Evolutionary conservation across 2,329 filamentous ascomycete species (phyloP).

Genomic region (Diplocarpon rosae): DNA sequence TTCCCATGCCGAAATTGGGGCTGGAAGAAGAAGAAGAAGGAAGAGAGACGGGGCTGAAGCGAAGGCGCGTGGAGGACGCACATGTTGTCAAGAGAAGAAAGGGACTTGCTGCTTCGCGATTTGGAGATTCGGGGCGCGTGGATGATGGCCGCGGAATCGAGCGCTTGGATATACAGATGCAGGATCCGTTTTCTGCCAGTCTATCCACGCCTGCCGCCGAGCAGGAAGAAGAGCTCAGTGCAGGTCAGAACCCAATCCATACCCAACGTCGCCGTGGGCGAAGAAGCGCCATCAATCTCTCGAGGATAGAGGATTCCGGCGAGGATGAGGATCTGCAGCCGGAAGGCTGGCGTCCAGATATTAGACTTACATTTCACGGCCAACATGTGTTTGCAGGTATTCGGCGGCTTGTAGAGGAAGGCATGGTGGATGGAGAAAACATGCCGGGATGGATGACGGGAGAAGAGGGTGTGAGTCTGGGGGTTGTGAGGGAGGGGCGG

Average conservation of each 20-base stretch:
- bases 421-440: slow-evolving; percentile 60
- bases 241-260: slow-evolving; percentile 12
- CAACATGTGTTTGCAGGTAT: slow-evolving; percentile 73
- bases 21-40: slow-evolving; percentile 29
- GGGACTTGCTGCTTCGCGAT: slow-evolving; percentile 54
- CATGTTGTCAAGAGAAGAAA: slow-evolving; percentile 44
- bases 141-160: slow-evolving; percentile 52
- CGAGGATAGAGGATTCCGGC: slow-evolving; percentile 7
- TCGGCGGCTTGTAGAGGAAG: slow-evolving; percentile 64
- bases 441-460: slow-evolving; percentile 92
- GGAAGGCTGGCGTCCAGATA: slow-evolving; percentile 42
- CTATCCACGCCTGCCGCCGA: slow-evolving; percentile 7
- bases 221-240: slow-evolving; percentile 15
- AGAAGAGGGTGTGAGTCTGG: slow-evolving; percentile 68
- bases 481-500: slow-evolving; percentile 55
- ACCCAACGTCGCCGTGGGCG: slow-evolving; percentile 19
- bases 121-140: slow-evolving; percentile 48
- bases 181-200: slow-evolving; percentile 41
- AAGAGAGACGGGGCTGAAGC: slow-evolving; percentile 19
- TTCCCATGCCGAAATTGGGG: slow-evolving; percentile 29
- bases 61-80: slow-evolving; percentile 26
- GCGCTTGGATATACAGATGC: slow-evolving; percentile 46
- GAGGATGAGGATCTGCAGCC: slow-evolving; percentile 25
- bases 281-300: slow-evolving; percentile 18
- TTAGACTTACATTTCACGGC: slow-evolving; percentile 62